phyloP scores from a whole-genome alignment of 129 eudicot species.

The Pittosporum tobira region DNA sequence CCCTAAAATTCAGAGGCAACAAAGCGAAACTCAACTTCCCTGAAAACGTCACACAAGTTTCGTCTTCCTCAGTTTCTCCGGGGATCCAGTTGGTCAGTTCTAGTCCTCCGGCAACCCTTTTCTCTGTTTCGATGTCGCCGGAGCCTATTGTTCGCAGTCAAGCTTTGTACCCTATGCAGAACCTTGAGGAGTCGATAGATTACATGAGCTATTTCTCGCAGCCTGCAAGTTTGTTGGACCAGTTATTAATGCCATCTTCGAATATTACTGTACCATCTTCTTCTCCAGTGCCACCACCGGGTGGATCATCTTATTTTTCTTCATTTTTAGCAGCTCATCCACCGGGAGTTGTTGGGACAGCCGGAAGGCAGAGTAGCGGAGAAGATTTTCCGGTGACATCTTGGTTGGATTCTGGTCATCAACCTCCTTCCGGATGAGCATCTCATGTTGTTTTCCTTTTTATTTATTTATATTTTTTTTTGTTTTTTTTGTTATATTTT shows the following conservation, averaged over 20 bases:
- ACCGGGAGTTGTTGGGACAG: neutral
- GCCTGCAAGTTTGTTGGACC: neutral
- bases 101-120: neutral
- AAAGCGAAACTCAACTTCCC: conserved; percentile 71
- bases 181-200: too few species aligned
- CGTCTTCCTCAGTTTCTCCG: neutral
- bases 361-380: neutral
- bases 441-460: too few species aligned
- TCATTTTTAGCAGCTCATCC: neutral
- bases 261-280: too few species aligned
- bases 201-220: neutral
- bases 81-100: neutral
- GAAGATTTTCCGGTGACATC: neutral
- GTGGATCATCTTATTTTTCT: too few species aligned
- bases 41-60: conserved; percentile 27
- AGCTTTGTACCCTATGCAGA: neutral
- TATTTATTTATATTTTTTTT: too few species aligned
- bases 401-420: neutral
- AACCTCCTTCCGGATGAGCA: neutral
- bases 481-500: too few species aligned
- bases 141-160: neutral
- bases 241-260: neutral
- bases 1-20: conserved; percentile 45
- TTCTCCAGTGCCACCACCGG: neutral
- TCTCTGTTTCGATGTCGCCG: neutral